Evolutionary conservation across 2,329 filamentous ascomycete species (phyloP), one percentile per base, ranked within the genome.

Genomic region (Pseudopithomyces chartarum): DNA sequence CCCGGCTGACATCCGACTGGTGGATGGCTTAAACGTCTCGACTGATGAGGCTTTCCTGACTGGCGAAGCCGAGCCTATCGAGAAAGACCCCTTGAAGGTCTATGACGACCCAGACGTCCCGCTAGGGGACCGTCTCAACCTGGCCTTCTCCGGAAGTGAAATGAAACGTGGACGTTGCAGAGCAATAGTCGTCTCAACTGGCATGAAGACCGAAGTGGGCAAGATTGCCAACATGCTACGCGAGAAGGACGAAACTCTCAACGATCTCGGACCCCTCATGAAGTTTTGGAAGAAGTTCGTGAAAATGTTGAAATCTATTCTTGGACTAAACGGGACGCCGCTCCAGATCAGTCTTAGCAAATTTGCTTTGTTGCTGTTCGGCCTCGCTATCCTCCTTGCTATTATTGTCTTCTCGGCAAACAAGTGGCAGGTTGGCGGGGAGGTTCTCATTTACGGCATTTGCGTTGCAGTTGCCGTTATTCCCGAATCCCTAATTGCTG

Each of bases 261-360:
- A 68, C 79, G 81, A 85, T 39, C 83, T 84, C 76, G 79, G 81
- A 46, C 80, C 66, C 44, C 46, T 67, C 13, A 60, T 58, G 40
- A 65, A 62, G 51, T 46, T 65, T 15, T 54, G 50, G 42, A 70
- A 64, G 57, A 72, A 67, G 44, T 71, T 74, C 69, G 65, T 67
- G 48, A 75, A 58, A 45, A 77, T 64, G 56, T 63, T 77, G 45
- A 81, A 79, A 68, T 75, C 75, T 15, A 79, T 91, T 67, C 79
- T 90, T 8, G 88, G 88, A 50, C 82, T 90, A 57, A 83, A 90
- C 53, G 92, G 92, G 48, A 96, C 92, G 1, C 92, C 92, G 0
- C 81, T 97, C 44, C 91, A 96, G 78, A 88, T 89, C 63, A 94
- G 91, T 69, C 82, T 97, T 50, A 91, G 90, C 78, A 92, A 93